A percentile compares a stretch with the other conserved stretches of the same genome.
Evolutionary conservation across 2,329 filamentous ascomycete genomes (phyloP).

Genomic region (Fusarium marasasianum): DNA sequence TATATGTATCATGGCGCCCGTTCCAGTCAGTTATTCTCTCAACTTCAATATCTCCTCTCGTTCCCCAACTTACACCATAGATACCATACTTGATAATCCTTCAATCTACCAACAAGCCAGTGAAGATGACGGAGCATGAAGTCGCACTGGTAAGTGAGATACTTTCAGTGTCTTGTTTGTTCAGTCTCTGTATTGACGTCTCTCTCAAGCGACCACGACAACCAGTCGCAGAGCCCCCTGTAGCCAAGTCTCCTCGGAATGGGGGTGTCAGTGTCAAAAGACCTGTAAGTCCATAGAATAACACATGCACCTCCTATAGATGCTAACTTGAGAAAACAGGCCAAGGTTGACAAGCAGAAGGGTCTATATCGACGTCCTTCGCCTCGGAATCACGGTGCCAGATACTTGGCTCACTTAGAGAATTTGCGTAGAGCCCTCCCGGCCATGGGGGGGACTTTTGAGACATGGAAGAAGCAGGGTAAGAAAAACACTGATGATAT

Average conservation of each 20-base stretch:
- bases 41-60: not conserved
- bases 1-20: not conserved
- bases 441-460: not conserved
- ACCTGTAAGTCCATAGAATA: not conserved
- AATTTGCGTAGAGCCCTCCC: not conserved
- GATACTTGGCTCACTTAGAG: not conserved
- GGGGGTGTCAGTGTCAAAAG: not conserved
- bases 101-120: not conserved
- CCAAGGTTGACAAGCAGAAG: not conserved
- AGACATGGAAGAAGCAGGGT: not conserved
- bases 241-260: not conserved
- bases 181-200: not conserved
- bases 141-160: not conserved
- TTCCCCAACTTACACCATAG: no score
- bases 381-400: rapidly evolving
- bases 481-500: not conserved
- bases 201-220: no score
- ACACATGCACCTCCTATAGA: not conserved
- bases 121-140: not conserved
- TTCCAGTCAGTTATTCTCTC: no score
- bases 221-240: rapidly evolving
- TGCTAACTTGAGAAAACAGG: not conserved
- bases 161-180: no score
- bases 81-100: not conserved
- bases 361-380: not conserved